Conservation (phyloP, 495 filamentous ascomycete species). For the Tuber umbilicatum region DNA sequence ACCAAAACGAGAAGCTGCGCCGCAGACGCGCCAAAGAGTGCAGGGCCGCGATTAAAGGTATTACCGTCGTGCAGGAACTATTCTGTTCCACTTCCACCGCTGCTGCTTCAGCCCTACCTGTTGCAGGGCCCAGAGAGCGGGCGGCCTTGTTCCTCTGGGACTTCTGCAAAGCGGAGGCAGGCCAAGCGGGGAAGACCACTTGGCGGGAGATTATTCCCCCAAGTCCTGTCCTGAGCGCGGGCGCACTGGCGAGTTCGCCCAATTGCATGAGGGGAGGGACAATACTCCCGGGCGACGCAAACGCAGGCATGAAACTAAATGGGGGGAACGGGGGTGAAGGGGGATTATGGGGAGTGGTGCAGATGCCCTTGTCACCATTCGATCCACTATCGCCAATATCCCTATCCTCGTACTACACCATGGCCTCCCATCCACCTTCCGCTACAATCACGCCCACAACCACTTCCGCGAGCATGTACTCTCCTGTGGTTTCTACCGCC, state of each 20-base stretch:
- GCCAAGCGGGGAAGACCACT: slow-evolving; percentile 30
- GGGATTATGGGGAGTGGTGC: not conserved
- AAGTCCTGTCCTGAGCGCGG: slow-evolving; percentile 13
- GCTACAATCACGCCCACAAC: not conserved
- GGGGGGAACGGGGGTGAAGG: slow-evolving; percentile 21
- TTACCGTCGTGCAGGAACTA: slow-evolving; percentile 40
- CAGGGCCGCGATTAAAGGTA: slow-evolving; percentile 36
- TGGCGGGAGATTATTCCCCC: slow-evolving; percentile 33
- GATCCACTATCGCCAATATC: slow-evolving; percentile 34
- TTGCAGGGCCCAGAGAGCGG: slow-evolving; percentile 21
- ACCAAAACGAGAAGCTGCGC: slow-evolving; percentile 29
- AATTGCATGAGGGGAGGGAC: not conserved
- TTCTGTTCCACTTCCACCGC: slow-evolving; percentile 14
- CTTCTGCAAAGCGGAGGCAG: slow-evolving; percentile 37
- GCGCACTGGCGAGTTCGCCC: slow-evolving; percentile 21
- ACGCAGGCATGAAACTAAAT: slow-evolving; percentile 19
- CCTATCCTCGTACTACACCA: slow-evolving; percentile 23
- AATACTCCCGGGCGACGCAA: not conserved
- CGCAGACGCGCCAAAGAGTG: slow-evolving; percentile 34
- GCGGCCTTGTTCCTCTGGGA: slow-evolving; percentile 40
- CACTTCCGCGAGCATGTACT: not conserved
- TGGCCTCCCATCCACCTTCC: slow-evolving; percentile 14
- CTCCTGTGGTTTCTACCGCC: not conserved
- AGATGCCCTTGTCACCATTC: slow-evolving; percentile 30
- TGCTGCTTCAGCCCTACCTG: slow-evolving; percentile 16